A percentile compares a stretch with the other conserved stretches of the same genome.
These are phyloP conservation scores for Peniophora sp. DNA, from an alignment of 1,284 basidiomycete species.

Conservation along the genomic window DNA sequence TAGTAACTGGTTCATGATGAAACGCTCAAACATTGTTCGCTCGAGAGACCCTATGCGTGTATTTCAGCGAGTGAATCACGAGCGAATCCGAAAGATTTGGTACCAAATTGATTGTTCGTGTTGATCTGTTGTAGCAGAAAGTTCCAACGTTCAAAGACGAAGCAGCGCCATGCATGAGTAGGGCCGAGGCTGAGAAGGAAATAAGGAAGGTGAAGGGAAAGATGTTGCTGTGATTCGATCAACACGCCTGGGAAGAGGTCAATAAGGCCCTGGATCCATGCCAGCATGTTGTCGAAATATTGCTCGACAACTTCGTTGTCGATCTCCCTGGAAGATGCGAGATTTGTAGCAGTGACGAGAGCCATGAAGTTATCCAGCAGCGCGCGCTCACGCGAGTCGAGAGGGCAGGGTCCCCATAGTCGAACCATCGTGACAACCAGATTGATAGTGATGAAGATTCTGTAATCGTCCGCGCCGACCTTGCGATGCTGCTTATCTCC, in stretches of 20 bases:
- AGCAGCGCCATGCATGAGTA: constrained; percentile 26
- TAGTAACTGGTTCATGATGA: constrained; percentile 1
- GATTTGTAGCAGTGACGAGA: constrained; percentile 24
- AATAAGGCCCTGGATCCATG: constrained; percentile 21
- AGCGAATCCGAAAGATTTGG: constrained; percentile 1
- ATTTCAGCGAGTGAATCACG: background rate
- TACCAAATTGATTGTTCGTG: constrained; percentile 25
- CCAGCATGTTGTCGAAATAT: constrained; percentile 20
- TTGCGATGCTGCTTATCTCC: constrained; percentile 24
- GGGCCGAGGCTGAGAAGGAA: constrained; percentile 25
- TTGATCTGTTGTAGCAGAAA: constrained; percentile 21
- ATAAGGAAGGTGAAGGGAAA: constrained; percentile 23
- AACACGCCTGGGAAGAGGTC: constrained; percentile 20
- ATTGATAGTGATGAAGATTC: constrained; percentile 16
- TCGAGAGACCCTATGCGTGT: constrained; percentile 1
- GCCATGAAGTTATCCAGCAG: constrained; percentile 31
- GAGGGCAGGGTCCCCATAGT: constrained; percentile 22
- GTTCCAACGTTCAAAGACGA: constrained; percentile 28
- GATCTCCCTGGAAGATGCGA: constrained; percentile 18
- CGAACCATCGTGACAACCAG: constrained; percentile 24
- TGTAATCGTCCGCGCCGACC: constrained; percentile 30
- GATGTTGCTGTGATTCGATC: constrained; percentile 29
- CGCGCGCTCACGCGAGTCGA: constrained; percentile 9
- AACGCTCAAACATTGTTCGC: constrained; percentile 2
- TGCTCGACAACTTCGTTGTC: constrained; percentile 10